Percentiles rank a stretch among this genome's conserved stretches.
Evolutionary conservation across 1,284 basidiomycete species (phyloP).

Genomic region (Volvariella volvacea): DNA sequence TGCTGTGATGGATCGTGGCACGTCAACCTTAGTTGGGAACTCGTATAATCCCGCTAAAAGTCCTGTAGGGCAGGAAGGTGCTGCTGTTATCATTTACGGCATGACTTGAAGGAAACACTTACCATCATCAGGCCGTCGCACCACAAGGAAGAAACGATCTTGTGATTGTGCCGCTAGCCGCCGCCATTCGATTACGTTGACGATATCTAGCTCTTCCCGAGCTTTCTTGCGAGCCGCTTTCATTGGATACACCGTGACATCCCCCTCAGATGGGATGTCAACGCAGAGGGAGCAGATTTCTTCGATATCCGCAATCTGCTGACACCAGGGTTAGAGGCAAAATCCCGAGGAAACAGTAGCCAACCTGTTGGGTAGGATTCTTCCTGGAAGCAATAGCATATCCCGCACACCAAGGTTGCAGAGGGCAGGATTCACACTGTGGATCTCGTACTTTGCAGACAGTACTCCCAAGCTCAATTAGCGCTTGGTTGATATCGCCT

Average conservation of each 20-base stretch:
- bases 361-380: slow-evolving; percentile 10
- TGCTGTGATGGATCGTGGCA: slow-evolving; percentile 30
- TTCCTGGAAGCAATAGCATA: slow-evolving; percentile 23
- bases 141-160: slow-evolving; percentile 64
- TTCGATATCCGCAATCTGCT: slow-evolving; percentile 52
- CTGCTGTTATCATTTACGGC: slow-evolving; percentile 4
- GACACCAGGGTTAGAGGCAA: slow-evolving; percentile 1
- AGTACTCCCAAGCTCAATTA: slow-evolving; percentile 86
- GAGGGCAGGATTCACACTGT: slow-evolving; percentile 65
- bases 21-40: slow-evolving; percentile 61
- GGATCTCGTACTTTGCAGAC: slow-evolving; percentile 84
- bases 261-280: slow-evolving; percentile 39
- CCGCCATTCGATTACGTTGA: slow-evolving; percentile 81
- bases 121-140: slow-evolving; percentile 82
- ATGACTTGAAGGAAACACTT: slow-evolving; percentile 13
- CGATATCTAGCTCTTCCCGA: slow-evolving; percentile 80
- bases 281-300: slow-evolving; percentile 71
- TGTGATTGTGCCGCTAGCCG: slow-evolving; percentile 22
- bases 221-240: slow-evolving; percentile 79
- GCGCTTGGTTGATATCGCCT: slow-evolving; percentile 85
- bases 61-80: slow-evolving; percentile 39
- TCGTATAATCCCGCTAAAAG: slow-evolving; percentile 85
- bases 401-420: slow-evolving; percentile 64
- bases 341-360: no score
- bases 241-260: slow-evolving; percentile 81